Percentiles rank a stretch among this genome's conserved stretches.
phyloP scores from a whole-genome alignment of 2,329 filamentous ascomycete genomes.

The Cladophialophora exuberans region DNA sequence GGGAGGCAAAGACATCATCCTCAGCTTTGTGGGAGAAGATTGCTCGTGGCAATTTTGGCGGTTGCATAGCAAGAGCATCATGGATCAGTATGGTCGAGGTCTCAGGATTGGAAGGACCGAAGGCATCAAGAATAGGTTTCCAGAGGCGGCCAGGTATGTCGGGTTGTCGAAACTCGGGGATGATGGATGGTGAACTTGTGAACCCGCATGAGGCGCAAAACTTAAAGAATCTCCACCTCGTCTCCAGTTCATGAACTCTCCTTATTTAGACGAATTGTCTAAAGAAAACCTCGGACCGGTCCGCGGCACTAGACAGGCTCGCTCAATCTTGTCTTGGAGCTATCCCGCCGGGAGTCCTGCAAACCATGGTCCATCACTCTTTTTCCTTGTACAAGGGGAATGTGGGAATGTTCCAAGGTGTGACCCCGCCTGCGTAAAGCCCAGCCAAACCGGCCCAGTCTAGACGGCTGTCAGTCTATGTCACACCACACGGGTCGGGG shows the following conservation, averaged over 20 bases:
- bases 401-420: slow-evolving; percentile 31
- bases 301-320: no score
- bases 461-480: slow-evolving; percentile 4
- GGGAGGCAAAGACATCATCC: slow-evolving; percentile 37
- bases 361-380: background rate
- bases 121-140: slow-evolving; percentile 32
- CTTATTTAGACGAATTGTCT: no score
- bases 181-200: slow-evolving; percentile 11
- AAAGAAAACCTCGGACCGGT: no score
- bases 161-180: slow-evolving; percentile 18
- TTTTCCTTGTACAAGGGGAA: slow-evolving; percentile 10
- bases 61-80: slow-evolving; percentile 32
- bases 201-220: no score
- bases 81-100: slow-evolving; percentile 26
- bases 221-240: background rate
- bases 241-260: no score
- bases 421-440: slow-evolving; percentile 29
- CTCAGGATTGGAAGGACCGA: slow-evolving; percentile 33
- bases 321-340: no score
- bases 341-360: no score
- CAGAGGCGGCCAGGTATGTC: slow-evolving; percentile 25
- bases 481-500: background rate
- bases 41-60: slow-evolving; percentile 41
- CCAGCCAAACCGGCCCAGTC: slow-evolving; percentile 34
- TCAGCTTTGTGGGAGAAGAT: slow-evolving; percentile 37